Evolutionary conservation across 192 early-diverging fungal genomes (phyloP).

Genomic region (Backusella australiensis): DNA sequence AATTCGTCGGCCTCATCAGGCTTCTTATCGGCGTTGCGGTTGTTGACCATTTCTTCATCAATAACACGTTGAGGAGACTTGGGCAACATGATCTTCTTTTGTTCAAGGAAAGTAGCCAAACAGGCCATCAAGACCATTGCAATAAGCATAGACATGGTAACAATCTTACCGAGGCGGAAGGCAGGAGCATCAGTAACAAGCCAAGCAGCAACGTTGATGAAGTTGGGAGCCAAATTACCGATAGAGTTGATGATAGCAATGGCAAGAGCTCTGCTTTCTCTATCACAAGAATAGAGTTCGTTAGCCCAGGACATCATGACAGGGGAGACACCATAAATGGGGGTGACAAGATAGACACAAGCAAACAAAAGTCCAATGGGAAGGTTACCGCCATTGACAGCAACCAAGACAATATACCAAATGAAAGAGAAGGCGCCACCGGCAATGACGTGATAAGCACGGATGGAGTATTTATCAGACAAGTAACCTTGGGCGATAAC

Average conservation of each 20-base stretch:
- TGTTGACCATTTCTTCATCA: slow-evolving; percentile 12
- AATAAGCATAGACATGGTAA: slow-evolving; percentile 6
- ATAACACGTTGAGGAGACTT: neutral
- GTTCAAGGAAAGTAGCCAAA: neutral
- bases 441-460: slow-evolving; percentile 20
- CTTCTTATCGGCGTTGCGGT: neutral
- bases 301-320: slow-evolving; percentile 31
- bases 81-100: slow-evolving; percentile 9
- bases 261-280: slow-evolving; percentile 24
- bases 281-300: slow-evolving; percentile 23
- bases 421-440: slow-evolving; percentile 15
- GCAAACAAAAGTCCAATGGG: slow-evolving; percentile 22
- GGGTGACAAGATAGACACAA: slow-evolving; percentile 17
- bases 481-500: slow-evolving; percentile 26
- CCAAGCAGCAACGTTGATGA: slow-evolving; percentile 24
- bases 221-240: slow-evolving; percentile 30
- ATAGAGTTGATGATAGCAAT: slow-evolving; percentile 27
- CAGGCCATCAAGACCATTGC: neutral
- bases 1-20: neutral
- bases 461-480: slow-evolving; percentile 9
- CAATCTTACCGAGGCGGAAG: slow-evolving; percentile 16
- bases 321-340: slow-evolving; percentile 22
- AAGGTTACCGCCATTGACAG: slow-evolving; percentile 22
- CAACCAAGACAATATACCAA: slow-evolving; percentile 24
- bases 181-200: slow-evolving; percentile 15